Evolutionary conservation across 176 grass and related monocot genomes (phyloP).

Genomic region (Lolium multiflorum): DNA sequence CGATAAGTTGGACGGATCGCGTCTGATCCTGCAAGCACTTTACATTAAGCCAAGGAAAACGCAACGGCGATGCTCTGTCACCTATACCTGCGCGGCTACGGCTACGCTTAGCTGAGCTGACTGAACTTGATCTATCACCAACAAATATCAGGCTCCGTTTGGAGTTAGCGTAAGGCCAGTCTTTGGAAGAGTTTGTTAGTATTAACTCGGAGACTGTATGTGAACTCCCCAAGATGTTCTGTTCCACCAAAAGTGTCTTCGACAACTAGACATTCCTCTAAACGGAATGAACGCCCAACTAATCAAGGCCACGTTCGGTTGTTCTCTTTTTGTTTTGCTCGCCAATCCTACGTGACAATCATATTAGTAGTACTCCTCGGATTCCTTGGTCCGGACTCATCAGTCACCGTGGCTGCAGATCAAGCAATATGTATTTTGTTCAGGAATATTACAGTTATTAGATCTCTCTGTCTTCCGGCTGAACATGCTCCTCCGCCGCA

Average conservation of each 20-base stretch:
- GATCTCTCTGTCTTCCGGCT: background rate
- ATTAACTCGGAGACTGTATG: background rate
- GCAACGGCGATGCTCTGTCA: slow-evolving; percentile 23
- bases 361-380: background rate
- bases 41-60: slow-evolving; percentile 28
- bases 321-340: slow-evolving; percentile 5
- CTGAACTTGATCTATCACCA: slow-evolving; percentile 1
- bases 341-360: background rate
- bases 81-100: background rate
- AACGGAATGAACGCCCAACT: background rate
- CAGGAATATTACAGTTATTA: background rate
- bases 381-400: slow-evolving; percentile 29
- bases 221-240: background rate
- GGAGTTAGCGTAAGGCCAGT: background rate
- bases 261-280: background rate
- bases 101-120: background rate
- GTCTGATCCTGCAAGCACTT: slow-evolving; percentile 31
- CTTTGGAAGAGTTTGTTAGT: background rate
- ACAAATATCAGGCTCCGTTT: background rate
- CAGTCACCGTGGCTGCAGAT: slow-evolving; percentile 1
- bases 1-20: background rate
- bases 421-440: slow-evolving; percentile 37
- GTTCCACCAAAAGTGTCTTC: background rate
- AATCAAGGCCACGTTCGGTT: slow-evolving; percentile 26
- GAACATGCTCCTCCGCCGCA: slow-evolving; percentile 9